phyloP scores from a whole-genome alignment of 306 rosid genomes.

The Rosa multiflora region DNA sequence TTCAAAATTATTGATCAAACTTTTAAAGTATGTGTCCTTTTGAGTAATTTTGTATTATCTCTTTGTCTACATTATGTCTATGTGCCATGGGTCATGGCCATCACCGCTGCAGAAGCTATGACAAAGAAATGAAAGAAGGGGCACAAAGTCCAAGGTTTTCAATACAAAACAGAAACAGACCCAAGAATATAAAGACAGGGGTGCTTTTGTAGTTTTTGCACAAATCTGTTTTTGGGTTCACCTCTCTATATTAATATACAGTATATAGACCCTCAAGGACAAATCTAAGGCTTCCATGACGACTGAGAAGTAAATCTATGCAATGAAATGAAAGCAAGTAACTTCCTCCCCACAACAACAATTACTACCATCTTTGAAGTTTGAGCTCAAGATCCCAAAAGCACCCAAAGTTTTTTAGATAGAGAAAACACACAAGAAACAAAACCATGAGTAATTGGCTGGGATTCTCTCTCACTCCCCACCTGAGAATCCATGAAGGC shows the following conservation, averaged over 20 bases:
- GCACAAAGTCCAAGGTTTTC: constrained; percentile 67
- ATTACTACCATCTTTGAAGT: constrained; percentile 48
- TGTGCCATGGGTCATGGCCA: constrained; percentile 52
- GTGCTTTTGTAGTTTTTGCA: constrained; percentile 31
- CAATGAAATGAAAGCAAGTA: not conserved
- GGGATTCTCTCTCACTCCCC: constrained; percentile 94
- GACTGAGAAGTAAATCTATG: constrained; percentile 15
- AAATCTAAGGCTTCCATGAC: constrained; percentile 37
- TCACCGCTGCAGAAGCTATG: constrained; percentile 58
- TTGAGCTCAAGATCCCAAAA: constrained; percentile 57
- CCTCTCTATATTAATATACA: not conserved
- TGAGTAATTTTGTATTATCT: not conserved
- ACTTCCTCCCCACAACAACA: constrained; percentile 28
- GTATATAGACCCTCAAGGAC: constrained; percentile 29
- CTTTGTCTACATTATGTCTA: not conserved
- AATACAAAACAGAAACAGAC: constrained; percentile 52
- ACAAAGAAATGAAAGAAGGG: constrained; percentile 57
- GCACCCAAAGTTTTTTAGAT: constrained; percentile 18
- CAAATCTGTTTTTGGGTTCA: constrained; percentile 11
- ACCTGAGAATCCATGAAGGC: constrained; percentile 74
- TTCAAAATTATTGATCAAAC: not conserved
- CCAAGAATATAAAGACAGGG: constrained; percentile 56
- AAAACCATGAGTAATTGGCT: constrained; percentile 72
- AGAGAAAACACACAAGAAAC: not conserved
- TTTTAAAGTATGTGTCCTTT: not conserved